Evolutionary conservation across 1,284 basidiomycete genomes (phyloP).

Genomic region (Chiua sp.): DNA sequence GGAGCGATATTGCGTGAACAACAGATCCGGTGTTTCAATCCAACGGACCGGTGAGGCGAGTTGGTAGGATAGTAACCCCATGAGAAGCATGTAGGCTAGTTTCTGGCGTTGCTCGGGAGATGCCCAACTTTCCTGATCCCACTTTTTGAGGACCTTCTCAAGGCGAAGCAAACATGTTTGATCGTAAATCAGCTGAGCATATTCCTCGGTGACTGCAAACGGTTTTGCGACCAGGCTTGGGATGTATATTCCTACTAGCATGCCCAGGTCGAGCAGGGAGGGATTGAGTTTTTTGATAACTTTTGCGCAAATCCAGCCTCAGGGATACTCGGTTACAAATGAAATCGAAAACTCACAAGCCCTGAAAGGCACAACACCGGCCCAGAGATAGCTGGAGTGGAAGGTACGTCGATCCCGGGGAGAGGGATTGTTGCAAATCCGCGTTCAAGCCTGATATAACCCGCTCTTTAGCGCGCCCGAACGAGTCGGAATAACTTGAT

Average conservation of each 20-base stretch:
- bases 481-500: conserved; percentile 91
- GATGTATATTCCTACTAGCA: conserved; percentile 94
- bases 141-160: conserved; percentile 90
- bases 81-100: conserved; percentile 94
- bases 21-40: conserved; percentile 98
- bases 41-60: conserved; percentile 96
- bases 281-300: conserved; percentile 97
- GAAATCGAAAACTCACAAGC: conserved; percentile 63
- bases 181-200: conserved; percentile 94
- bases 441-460: conserved; percentile 94
- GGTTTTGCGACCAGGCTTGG: conserved; percentile 97
- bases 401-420: conserved; percentile 98
- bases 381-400: conserved; percentile 99
- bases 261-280: conserved; percentile 88
- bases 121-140: conserved; percentile 94
- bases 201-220: conserved; percentile 89
- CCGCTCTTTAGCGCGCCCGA: conserved; percentile 80
- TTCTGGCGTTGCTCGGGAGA: conserved; percentile 84
- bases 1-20: conserved; percentile 90
- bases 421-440: conserved; percentile 97
- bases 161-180: conserved; percentile 94
- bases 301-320: conserved; percentile 54
- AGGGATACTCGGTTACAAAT: conserved; percentile 17
- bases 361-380: conserved; percentile 97
- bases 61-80: conserved; percentile 97